Conservation (phyloP, 768 basidiomycete species). For the Pulveroboletus sp. region DNA sequence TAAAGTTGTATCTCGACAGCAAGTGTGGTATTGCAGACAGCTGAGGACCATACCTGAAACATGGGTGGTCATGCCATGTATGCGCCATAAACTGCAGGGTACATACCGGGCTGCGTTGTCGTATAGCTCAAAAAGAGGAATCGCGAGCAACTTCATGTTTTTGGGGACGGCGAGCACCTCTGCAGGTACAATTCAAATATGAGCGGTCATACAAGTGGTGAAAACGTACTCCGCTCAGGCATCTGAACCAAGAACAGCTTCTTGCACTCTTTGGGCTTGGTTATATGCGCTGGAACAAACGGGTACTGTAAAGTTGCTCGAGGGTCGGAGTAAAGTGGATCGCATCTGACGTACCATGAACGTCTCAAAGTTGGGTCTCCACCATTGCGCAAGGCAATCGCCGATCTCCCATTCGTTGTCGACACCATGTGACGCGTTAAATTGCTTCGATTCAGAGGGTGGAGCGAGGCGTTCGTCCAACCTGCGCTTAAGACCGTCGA, state of each 20-base stretch:
- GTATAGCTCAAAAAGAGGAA: slow-evolving; percentile 95
- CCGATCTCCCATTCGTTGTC: slow-evolving; percentile 96
- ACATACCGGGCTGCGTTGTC: slow-evolving; percentile 88
- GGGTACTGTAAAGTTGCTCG: slow-evolving; percentile 63
- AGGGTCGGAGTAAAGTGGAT: not conserved
- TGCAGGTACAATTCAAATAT: slow-evolving; percentile 30
- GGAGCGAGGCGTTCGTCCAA: slow-evolving; percentile 89
- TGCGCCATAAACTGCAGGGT: not conserved
- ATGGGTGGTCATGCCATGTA: not conserved
- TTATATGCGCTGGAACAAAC: slow-evolving; percentile 92
- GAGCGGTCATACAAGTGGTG: not conserved
- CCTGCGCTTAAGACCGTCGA: slow-evolving; percentile 84
- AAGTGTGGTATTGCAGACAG: slow-evolving; percentile 92
- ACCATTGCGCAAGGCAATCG: slow-evolving; percentile 98
- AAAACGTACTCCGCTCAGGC: slow-evolving; percentile 82
- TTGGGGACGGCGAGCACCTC: slow-evolving; percentile 96
- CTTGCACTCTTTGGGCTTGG: slow-evolving; percentile 98
- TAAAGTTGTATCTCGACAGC: slow-evolving; percentile 83
- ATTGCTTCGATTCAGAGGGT: slow-evolving; percentile 67
- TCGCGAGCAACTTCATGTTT: slow-evolving; percentile 98
- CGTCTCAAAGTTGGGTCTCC: slow-evolving; percentile 97
- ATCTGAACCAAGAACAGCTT: slow-evolving; percentile 94
- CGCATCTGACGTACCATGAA: slow-evolving; percentile 75
- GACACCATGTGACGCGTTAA: slow-evolving; percentile 71
- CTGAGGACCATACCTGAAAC: slow-evolving; percentile 79